Evolutionary conservation across 2,329 filamentous ascomycete genomes (phyloP).

Genomic region (Keithomyces neogunnii): DNA sequence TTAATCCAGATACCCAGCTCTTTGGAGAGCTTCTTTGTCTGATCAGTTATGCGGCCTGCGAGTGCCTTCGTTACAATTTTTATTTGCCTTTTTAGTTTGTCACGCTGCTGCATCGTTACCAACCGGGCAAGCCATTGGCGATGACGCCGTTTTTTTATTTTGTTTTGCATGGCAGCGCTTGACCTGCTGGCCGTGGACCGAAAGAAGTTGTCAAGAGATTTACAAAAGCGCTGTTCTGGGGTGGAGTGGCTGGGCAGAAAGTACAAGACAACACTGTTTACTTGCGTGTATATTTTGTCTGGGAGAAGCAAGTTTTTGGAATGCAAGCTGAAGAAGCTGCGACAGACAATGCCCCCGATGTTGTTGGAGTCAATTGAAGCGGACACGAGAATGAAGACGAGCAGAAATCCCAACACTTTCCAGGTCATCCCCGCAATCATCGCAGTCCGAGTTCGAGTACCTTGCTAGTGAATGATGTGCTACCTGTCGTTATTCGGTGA

Average conservation of each 20-base stretch:
- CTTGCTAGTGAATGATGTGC: background rate
- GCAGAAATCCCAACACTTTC: background rate
- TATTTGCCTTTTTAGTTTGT: slow-evolving; percentile 7
- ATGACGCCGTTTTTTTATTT: background rate
- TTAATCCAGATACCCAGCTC: slow-evolving; percentile 33
- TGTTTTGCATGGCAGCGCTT: background rate
- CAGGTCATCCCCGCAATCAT: background rate
- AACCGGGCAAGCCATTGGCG: background rate
- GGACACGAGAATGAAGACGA: background rate
- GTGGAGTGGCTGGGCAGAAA: background rate
- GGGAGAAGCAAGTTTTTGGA: background rate
- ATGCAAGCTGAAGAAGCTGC: background rate
- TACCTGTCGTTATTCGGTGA: background rate
- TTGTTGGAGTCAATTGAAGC: background rate
- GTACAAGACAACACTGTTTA: background rate
- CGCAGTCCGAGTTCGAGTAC: background rate
- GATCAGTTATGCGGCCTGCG: slow-evolving; percentile 13
- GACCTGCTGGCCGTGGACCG: background rate
- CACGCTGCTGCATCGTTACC: background rate
- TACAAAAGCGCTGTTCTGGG: background rate
- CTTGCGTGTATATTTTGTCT: slow-evolving; percentile 1
- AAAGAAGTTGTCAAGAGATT: background rate
- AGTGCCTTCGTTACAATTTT: slow-evolving; percentile 7
- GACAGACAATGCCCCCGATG: background rate
- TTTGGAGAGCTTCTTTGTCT: slow-evolving; percentile 27